phyloP scores from a whole-genome alignment of 768 basidiomycete species.

The Boletus rufocinnamomeus region DNA sequence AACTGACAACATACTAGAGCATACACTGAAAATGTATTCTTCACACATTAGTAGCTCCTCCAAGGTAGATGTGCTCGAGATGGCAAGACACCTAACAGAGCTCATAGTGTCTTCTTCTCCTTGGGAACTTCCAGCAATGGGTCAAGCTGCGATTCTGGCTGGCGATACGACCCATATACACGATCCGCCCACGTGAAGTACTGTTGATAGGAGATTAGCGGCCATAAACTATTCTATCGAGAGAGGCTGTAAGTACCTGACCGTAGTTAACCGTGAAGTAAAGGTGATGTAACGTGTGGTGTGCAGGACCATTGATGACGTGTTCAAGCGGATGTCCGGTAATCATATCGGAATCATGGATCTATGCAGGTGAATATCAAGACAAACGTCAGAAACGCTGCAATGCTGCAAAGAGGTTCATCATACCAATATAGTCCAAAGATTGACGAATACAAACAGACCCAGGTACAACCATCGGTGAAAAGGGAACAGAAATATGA shows the following conservation, averaged over 20 bases:
- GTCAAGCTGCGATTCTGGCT: conserved; percentile 81
- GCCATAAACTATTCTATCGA: neutral
- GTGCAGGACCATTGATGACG: conserved; percentile 96
- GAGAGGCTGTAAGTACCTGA: conserved; percentile 55
- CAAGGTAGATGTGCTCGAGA: conserved; percentile 14
- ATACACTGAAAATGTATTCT: conserved; percentile 6
- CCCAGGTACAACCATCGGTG: conserved; percentile 83
- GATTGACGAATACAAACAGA: conserved; percentile 90
- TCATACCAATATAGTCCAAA: conserved; percentile 88
- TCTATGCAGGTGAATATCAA: conserved; percentile 51
- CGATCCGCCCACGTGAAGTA: conserved; percentile 98
- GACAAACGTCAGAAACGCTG: neutral
- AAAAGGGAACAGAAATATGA: conserved; percentile 87
- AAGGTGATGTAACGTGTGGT: conserved; percentile 95
- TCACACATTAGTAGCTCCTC: conserved; percentile 23
- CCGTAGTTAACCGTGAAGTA: conserved; percentile 98
- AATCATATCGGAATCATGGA: conserved; percentile 99
- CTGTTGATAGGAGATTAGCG: conserved; percentile 43
- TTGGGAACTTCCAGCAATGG: conserved; percentile 67
- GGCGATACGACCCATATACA: conserved; percentile 81
- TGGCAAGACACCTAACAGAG: neutral
- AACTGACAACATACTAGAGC: neutral
- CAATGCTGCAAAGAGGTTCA: conserved; percentile 8
- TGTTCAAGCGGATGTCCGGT: conserved; percentile 86
- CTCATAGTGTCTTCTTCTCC: conserved; percentile 30